Base-by-base conservation (phyloP, 306 rosid species). In the Malus sieversii region DNA sequence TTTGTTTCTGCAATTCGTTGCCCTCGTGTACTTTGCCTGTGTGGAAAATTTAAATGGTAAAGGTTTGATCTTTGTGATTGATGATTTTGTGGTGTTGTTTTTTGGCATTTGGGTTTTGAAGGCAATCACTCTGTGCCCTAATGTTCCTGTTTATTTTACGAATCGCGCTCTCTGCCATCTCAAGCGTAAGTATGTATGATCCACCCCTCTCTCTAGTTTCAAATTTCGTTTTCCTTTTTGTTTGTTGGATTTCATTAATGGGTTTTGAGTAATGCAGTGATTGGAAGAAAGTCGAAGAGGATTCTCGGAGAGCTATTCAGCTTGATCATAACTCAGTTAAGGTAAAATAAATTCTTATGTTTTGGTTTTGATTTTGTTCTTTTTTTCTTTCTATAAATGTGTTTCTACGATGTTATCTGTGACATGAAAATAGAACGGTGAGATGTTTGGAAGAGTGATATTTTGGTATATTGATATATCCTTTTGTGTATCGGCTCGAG, bases 131-230 rank as follows among this genome's bases (percentile, higher is more conserved):
- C 89, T 92, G 25, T 89, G 93, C 82, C 99, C 99, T 5, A 80
- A 86, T 71, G 89, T 92, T 86, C 82, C 96, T 40, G 86, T 92
- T 27, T 92, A 88, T 82, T 89, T 78, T 82, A 92, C 98, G 48
- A 96, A 92, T 87, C 98, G 99, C 60, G 99, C 98, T 78, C 80
- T 90, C 16, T 96, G 98, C 76, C 96, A 96, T 92, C 98, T 46
- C 77, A 92, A 87, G 83, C 89, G 96, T 82, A 87, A 87, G 99
- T 96, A 89, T 82, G 98, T 90, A 71, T 73, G 75, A 71, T 45
- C 62, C 51, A 60, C 70, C 73, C 16, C 57, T 82, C 74, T 23
- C 23, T 46, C 71, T 63, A 2, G 13, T 19, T 13, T 6, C 38
- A 62, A 1, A 25, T 79, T 6, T 19, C 35, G 35, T 59, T 27